Conservation (phyloP, 2,329 filamentous ascomycete genomes). For the Thyridium curvatum region DNA sequence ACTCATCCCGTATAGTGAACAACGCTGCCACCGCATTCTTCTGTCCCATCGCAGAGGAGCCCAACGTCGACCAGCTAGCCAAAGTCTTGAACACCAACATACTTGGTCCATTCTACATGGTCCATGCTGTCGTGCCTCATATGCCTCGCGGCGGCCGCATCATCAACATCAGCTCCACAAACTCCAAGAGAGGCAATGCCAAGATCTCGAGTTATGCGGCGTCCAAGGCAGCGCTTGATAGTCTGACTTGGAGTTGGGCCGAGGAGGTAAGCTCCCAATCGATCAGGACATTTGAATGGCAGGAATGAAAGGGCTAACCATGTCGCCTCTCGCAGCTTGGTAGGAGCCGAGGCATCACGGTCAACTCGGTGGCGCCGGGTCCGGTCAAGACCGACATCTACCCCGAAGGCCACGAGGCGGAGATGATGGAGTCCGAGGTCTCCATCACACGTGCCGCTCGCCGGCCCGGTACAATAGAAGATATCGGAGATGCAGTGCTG, state of each 20-base stretch:
- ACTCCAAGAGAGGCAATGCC: constrained; percentile 12
- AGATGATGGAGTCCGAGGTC: constrained; percentile 12
- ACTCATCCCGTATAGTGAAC: constrained; percentile 25
- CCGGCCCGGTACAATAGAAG: constrained; percentile 25
- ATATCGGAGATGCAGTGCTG: constrained; percentile 35
- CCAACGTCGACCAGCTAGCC: constrained; percentile 13
- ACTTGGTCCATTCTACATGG: constrained; percentile 24
- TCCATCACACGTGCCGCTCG: constrained; percentile 22
- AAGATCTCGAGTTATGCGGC: constrained; percentile 17
- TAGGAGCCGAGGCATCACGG: constrained; percentile 29
- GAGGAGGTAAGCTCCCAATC: constrained; percentile 17
- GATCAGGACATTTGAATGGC: too few species aligned
- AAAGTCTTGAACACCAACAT: constrained; percentile 25
- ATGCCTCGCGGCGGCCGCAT: constrained; percentile 28
- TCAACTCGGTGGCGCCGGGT: constrained; percentile 35
- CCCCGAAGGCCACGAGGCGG: constrained; percentile 9
- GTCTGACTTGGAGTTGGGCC: constrained; percentile 24
- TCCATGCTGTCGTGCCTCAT: constrained; percentile 23
- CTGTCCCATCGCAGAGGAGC: constrained; percentile 6
- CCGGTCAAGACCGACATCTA: constrained; percentile 27
- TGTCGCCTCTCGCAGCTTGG: constrained; percentile 10
- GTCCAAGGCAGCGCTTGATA: constrained; percentile 27
- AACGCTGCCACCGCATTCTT: constrained; percentile 23
- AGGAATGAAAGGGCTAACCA: too few species aligned
- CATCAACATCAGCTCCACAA: constrained; percentile 23